Percentiles rank a stretch among this genome's conserved stretches.
Conservation (phyloP, 108 stramenopile genomes). For the Pseudonitzschia delicatissima region DNA sequence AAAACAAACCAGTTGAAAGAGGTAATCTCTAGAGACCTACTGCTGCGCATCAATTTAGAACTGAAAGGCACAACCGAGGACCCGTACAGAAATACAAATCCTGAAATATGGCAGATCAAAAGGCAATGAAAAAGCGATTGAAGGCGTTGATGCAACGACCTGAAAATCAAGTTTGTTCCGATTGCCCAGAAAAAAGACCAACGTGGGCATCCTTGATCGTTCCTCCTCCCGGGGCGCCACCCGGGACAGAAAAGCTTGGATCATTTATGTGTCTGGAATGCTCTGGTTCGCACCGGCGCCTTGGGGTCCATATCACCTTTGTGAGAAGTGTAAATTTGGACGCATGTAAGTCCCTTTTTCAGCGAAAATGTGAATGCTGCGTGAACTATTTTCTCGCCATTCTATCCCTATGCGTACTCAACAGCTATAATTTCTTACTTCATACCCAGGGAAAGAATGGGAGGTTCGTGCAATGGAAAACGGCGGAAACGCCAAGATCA, state of each 20-base stretch:
- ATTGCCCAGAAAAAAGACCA: conserved; percentile 93
- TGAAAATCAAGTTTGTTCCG: conserved; percentile 90
- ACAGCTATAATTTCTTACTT: neutral
- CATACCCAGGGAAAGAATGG: conserved; percentile 70
- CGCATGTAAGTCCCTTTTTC: conserved; percentile 55
- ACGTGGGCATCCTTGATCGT: conserved; percentile 95
- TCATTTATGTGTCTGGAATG: conserved; percentile 99
- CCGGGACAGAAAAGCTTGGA: conserved; percentile 78
- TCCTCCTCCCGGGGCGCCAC: conserved; percentile 77
- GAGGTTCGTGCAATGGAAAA: conserved; percentile 91
- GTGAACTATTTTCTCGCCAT: neutral
- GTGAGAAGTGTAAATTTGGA: conserved; percentile 93
- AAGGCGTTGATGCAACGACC: conserved; percentile 82
- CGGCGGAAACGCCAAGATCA: conserved; percentile 88
- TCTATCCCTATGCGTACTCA: neutral
- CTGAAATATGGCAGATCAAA: conserved; percentile 43
- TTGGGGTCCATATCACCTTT: conserved; percentile 98
- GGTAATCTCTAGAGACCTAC: too few relatives aligned
- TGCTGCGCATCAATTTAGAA: too few relatives aligned
- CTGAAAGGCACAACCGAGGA: neutral
- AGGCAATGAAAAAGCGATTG: conserved; percentile 61
- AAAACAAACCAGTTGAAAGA: too few relatives aligned
- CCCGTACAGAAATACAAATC: neutral
- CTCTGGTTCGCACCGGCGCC: conserved; percentile 94
- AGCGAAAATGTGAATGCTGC: neutral